Conservation (phyloP, 352 stramenopile genomes). For the Peronosclerospora sorghi region DNA sequence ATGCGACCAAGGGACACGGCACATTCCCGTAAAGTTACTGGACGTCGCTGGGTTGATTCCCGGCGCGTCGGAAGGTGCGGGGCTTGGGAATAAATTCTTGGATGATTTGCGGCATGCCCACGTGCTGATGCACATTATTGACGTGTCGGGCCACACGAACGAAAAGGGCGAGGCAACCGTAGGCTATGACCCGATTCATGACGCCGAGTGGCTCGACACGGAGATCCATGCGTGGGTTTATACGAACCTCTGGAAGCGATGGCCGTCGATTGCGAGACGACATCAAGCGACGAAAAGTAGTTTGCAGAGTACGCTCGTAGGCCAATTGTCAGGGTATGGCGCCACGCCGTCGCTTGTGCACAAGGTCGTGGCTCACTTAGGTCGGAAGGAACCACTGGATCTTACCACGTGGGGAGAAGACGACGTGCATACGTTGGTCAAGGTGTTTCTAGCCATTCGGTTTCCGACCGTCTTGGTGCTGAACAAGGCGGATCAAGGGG, state of each 20-base stretch:
- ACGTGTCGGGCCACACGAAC: conserved; percentile 82
- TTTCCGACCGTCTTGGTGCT: conserved; percentile 85
- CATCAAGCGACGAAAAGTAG: conserved; percentile 68
- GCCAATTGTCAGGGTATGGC: conserved; percentile 70
- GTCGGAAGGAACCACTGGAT: conserved; percentile 48
- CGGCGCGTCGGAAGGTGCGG: conserved; percentile 83
- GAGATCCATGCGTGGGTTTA: conserved; percentile 87
- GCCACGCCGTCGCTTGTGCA: conserved; percentile 63
- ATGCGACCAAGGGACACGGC: conserved; percentile 59
- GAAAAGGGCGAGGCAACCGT: conserved; percentile 83
- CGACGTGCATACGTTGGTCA: conserved; percentile 69
- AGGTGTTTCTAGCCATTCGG: conserved; percentile 59
- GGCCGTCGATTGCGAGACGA: conserved; percentile 63
- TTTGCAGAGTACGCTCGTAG: conserved; percentile 53
- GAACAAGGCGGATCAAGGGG: conserved; percentile 82
- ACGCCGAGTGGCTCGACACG: conserved; percentile 75
- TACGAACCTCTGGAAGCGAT: conserved; percentile 81
- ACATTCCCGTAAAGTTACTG: conserved; percentile 78
- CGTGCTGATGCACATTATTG: conserved; percentile 86
- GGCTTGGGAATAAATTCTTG: conserved; percentile 98
- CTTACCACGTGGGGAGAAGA: conserved; percentile 41
- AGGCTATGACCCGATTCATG: conserved; percentile 83
- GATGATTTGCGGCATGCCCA: conserved; percentile 83
- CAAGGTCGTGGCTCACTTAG: conserved; percentile 57
- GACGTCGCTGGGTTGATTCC: conserved; percentile 77